Base-by-base conservation (phyloP, 2,329 filamentous ascomycete species). In the Ceratocystis destructans region DNA sequence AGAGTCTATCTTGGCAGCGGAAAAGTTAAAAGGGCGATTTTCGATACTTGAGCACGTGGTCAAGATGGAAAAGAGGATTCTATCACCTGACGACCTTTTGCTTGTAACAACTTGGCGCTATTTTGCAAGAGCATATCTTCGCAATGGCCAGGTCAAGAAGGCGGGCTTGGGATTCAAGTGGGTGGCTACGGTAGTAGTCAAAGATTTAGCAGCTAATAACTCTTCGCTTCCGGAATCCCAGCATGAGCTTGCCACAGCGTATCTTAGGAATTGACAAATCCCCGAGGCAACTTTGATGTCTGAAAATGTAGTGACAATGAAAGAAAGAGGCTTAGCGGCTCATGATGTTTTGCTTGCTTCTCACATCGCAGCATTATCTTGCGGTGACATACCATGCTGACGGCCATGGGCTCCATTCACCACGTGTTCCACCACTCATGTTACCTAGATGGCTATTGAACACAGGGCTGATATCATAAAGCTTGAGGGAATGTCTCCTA, bases 381-480 rank as follows among this genome's bases (percentile, higher is more conserved):
- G 31, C 31, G 5, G 31, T 33, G 6, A 1, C 31, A 33, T 33
- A 7, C 7, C 6, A 33, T 33, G 31, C 31, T 7, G 5, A 5
- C 5, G 31, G 6, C 44, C 44, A 15, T 53, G 28, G 17, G 59
- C 63, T 22, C 45, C 65, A 3, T 33, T 68, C 37, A 64, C 44
- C 25, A 68, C 61, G 5, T 63, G 61, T n/a, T 55, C 50, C 44
- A 10, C 50, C 44, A 10, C 33, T 12, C 6, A 66, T 22, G 59
- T 53, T 10, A 20, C 6, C 3, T 5, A 22, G 3, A 10, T 53
- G 3, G 6, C 20, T 20, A 25, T 12, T 22, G n/a, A 53, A 7
- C 5, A 4, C 2, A 53, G 10, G 10, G 5, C 48, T 22, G 25
- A 7, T 53, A n/a, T 20, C 46, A 28, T n/a, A 53, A 25, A 8